phyloP scores from a whole-genome alignment of 1,139 yeast species.

The Hansenula lynferdii region DNA sequence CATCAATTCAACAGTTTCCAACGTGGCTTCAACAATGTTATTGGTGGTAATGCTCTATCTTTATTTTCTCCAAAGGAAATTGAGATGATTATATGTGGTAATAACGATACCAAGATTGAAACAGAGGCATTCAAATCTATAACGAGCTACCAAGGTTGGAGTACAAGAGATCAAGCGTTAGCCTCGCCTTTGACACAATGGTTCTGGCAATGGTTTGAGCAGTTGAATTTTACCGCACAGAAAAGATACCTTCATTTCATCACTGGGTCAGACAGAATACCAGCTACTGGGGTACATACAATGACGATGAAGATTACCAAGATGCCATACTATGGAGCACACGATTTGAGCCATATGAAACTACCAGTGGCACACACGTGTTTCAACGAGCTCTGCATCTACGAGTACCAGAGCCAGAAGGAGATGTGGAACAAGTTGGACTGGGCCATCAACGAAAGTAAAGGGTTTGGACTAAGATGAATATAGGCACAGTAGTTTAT shows the following conservation, averaged over 20 bases:
- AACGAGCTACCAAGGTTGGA: slow-evolving; percentile 69
- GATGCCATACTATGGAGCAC: slow-evolving; percentile 31
- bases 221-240: slow-evolving; percentile 43
- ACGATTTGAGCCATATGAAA: slow-evolving; percentile 32
- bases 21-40: slow-evolving; percentile 69
- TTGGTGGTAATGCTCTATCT: slow-evolving; percentile 76
- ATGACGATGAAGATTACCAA: slow-evolving; percentile 62
- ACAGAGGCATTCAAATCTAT: slow-evolving; percentile 61
- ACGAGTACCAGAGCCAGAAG: slow-evolving; percentile 51
- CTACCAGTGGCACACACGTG: slow-evolving; percentile 92
- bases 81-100: slow-evolving; percentile 74
- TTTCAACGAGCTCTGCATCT: slow-evolving; percentile 81
- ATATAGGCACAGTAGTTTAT: background rate
- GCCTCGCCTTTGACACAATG: slow-evolving; percentile 47
- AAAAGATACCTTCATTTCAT: slow-evolving; percentile 67
- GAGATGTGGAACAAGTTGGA: slow-evolving; percentile 52
- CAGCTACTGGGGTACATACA: slow-evolving; percentile 85
- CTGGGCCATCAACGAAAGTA: slow-evolving; percentile 69
- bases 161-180: slow-evolving; percentile 31
- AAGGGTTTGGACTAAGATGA: slow-evolving; percentile 79
- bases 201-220: slow-evolving; percentile 78
- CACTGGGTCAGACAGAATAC: slow-evolving; percentile 88
- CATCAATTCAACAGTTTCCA: slow-evolving; percentile 53
- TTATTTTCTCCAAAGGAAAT: slow-evolving; percentile 80
- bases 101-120: slow-evolving; percentile 58